Conservation (phyloP, 495 filamentous ascomycete species). For the Astrocystis sublimbata region DNA sequence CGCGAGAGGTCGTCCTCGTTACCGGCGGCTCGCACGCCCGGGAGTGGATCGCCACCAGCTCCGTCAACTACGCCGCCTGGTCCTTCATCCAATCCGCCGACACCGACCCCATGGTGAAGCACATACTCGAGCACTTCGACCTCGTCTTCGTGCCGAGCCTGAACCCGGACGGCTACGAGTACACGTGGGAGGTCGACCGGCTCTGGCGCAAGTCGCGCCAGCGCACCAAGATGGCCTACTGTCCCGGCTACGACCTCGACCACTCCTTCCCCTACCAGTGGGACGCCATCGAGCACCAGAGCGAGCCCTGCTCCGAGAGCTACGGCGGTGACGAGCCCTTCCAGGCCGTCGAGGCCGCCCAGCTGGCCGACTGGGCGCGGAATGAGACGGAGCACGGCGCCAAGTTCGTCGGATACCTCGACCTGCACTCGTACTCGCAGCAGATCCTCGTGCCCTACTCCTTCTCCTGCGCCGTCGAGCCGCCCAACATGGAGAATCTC, state of each 20-base stretch:
- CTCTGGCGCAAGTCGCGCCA: constrained; percentile 97
- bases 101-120: constrained; percentile 64
- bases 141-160: constrained; percentile 86
- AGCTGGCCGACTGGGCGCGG: constrained; percentile 78
- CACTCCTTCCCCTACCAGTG: constrained; percentile 83
- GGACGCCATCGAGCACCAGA: constrained; percentile 64
- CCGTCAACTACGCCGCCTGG: constrained; percentile 88
- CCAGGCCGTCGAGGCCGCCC: constrained; percentile 74
- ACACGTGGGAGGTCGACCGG: constrained; percentile 88
- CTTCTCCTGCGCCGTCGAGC: constrained; percentile 72
- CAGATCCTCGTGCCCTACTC: constrained; percentile 93
- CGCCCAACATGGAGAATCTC: constrained; percentile 86
- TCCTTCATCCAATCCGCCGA: constrained; percentile 82
- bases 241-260: constrained; percentile 86
- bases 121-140: constrained; percentile 77
- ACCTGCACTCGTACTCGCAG: constrained; percentile 95
- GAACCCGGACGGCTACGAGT: constrained; percentile 93
- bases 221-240: constrained; percentile 76
- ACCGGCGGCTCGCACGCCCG: constrained; percentile 85
- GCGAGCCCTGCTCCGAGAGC: constrained; percentile 89
- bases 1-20: constrained; percentile 75
- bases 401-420: constrained; percentile 78
- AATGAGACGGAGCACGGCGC: constrained; percentile 76
- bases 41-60: constrained; percentile 94
- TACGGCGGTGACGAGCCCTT: constrained; percentile 85